These are phyloP conservation scores for Drechslera avenae DNA, from an alignment of 2,329 filamentous ascomycete species.

Conservation along the genomic window DNA sequence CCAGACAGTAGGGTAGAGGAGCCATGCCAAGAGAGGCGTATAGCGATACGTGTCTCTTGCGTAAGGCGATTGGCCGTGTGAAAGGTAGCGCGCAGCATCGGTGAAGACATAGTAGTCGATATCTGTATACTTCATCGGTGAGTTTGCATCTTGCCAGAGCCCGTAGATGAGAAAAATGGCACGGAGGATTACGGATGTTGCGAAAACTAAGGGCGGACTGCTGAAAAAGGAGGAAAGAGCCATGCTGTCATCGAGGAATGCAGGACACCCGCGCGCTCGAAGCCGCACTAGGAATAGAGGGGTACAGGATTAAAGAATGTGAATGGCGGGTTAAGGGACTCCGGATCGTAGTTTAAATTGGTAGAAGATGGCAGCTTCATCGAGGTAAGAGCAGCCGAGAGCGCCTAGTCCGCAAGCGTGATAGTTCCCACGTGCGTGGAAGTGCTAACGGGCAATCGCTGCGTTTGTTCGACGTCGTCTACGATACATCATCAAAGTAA, in stretches of 20 bases:
- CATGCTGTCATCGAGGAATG: constrained; percentile 19
- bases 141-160: constrained; percentile 88
- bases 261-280: background rate
- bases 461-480: constrained; percentile 30
- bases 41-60: constrained; percentile 93
- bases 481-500: constrained; percentile 12
- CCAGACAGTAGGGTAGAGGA: constrained; percentile 80
- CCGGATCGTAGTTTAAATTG: background rate
- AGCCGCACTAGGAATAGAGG: background rate
- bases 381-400: constrained; percentile 24
- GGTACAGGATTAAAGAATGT: background rate
- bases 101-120: constrained; percentile 99
- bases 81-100: constrained; percentile 81
- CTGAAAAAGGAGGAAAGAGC: constrained; percentile 41
- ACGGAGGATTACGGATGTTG: constrained; percentile 66
- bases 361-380: constrained; percentile 3
- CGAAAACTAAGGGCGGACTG: constrained; percentile 48
- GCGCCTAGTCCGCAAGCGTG: constrained; percentile 21
- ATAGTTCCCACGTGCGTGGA: constrained; percentile 30
- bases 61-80: constrained; percentile 76
- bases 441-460: constrained; percentile 23
- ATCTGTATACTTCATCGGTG: constrained; percentile 95
- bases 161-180: constrained; percentile 80
- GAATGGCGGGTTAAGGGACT: background rate
- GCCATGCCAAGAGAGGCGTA: constrained; percentile 90